Conservation (phyloP, 805 yeast species). For the Candida incommunis region DNA sequence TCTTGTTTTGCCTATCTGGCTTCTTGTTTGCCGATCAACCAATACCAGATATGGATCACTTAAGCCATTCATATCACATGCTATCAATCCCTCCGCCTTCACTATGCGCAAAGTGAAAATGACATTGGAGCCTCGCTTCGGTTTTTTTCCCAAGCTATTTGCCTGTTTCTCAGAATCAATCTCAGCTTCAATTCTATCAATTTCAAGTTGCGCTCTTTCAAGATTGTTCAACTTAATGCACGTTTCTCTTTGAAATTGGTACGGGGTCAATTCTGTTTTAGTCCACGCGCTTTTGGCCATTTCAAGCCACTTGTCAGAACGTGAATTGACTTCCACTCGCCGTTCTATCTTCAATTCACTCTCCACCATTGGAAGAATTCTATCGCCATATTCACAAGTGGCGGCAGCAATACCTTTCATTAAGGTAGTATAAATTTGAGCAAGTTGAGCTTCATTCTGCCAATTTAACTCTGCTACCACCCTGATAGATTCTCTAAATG, state of each 20-base stretch:
- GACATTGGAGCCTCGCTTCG: neutral
- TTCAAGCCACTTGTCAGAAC: constrained; percentile 21
- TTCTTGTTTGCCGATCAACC: constrained; percentile 38
- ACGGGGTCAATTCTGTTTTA: constrained; percentile 23
- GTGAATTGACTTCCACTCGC: neutral
- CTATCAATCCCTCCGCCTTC: constrained; percentile 45
- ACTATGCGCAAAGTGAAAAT: constrained; percentile 50
- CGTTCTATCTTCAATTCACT: constrained; percentile 10
- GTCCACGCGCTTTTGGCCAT: constrained; percentile 17
- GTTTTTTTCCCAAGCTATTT: constrained; percentile 22
- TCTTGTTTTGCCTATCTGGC: constrained; percentile 56
- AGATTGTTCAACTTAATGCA: constrained; percentile 70
- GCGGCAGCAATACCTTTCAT: constrained; percentile 53
- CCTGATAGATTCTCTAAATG: constrained; percentile 42
- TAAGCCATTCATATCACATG: constrained; percentile 31
- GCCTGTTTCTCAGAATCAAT: constrained; percentile 39
- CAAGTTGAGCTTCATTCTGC: constrained; percentile 48
- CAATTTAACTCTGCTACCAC: constrained; percentile 51
- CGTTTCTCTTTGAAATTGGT: constrained; percentile 42
- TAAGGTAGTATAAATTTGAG: constrained; percentile 45
- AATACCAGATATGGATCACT: constrained; percentile 50
- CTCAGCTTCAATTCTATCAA: constrained; percentile 35
- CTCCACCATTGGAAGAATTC: neutral
- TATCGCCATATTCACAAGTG: constrained; percentile 30
- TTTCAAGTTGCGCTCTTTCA: constrained; percentile 27